A percentile compares a stretch with the other conserved stretches of the same genome.
phyloP scores from a whole-genome alignment of 2,329 filamentous ascomycete genomes.

The Pezicula radicicola region DNA sequence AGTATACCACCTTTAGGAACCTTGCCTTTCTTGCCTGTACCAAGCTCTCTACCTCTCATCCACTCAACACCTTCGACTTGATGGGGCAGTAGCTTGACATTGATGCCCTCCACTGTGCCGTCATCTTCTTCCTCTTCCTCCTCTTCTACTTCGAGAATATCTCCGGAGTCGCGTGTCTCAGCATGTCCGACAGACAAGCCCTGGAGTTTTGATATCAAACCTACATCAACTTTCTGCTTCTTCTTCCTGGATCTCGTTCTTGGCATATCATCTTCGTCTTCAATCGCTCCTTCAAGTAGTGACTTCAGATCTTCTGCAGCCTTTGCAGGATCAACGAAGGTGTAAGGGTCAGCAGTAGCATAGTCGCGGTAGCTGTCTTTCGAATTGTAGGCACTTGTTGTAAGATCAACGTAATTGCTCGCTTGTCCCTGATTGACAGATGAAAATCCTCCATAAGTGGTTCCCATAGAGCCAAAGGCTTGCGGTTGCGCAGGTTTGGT shows the following conservation, averaged over 20 bases:
- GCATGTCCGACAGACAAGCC: conserved; percentile 44
- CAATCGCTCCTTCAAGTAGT: conserved; percentile 76
- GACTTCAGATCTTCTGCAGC: conserved; percentile 77
- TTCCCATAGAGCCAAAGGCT: conserved; percentile 27
- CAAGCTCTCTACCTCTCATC: conserved; percentile 92
- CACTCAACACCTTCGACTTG: conserved; percentile 91
- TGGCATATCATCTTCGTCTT: conserved; percentile 55
- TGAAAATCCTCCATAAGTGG: conserved; percentile 22
- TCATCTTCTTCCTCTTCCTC: conserved; percentile 54
- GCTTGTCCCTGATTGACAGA: conserved; percentile 19
- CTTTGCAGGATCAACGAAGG: conserved; percentile 57
- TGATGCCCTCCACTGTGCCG: conserved; percentile 73
- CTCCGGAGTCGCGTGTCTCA: conserved; percentile 23
- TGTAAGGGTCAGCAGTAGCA: conserved; percentile 20
- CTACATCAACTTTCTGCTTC: conserved; percentile 29
- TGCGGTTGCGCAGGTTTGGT: conserved; percentile 22
- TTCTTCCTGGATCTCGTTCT: conserved; percentile 35
- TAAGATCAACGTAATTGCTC: conserved; percentile 29
- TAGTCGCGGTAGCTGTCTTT: conserved; percentile 9
- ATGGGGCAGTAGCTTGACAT: conserved; percentile 85
- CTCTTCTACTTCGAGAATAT: conserved; percentile 35
- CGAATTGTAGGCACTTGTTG: conserved; percentile 16
- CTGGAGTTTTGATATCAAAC: conserved; percentile 29
- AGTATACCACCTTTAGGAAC: conserved; percentile 91
- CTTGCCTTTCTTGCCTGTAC: conserved; percentile 74